phyloP scores from a whole-genome alignment of 1,284 basidiomycete genomes.

The Rhodotorula sp. region DNA sequence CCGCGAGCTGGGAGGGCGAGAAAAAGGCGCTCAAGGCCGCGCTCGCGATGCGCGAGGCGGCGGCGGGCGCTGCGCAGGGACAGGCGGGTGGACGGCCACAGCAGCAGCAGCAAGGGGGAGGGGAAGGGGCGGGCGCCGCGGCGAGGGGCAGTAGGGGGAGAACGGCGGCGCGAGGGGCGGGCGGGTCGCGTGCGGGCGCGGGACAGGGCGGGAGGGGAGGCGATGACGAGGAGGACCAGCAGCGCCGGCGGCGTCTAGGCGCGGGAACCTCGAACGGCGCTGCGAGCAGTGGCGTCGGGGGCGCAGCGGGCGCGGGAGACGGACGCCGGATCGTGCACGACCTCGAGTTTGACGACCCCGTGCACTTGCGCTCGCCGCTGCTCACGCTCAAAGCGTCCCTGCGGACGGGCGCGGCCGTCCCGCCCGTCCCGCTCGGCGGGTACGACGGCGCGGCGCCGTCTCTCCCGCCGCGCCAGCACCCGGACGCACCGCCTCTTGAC shows the following conservation, averaged over 20 bases:
- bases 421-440: neutral
- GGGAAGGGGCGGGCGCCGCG: neutral
- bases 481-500: neutral
- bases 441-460: neutral
- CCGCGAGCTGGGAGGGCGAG: constrained; percentile 21
- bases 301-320: constrained; percentile 1
- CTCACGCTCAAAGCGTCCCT: constrained; percentile 25
- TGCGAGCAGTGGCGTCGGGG: neutral
- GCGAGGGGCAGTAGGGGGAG: neutral
- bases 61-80: neutral
- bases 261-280: neutral
- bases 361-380: constrained; percentile 16
- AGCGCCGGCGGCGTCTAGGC: neutral
- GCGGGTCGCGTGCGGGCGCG: neutral
- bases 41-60: too few relatives aligned
- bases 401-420: neutral
- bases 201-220: neutral
- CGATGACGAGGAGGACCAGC: constrained; percentile 1
- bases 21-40: neutral
- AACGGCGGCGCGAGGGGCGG: neutral
- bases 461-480: constrained; percentile 3
- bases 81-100: neutral
- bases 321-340: neutral
- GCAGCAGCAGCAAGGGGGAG: neutral
- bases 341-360: constrained; percentile 18